Percentiles rank a stretch among this genome's conserved stretches.
Evolutionary conservation across 2,329 filamentous ascomycete genomes (phyloP).

Genomic region (Sporothrix pseudoabietina): DNA sequence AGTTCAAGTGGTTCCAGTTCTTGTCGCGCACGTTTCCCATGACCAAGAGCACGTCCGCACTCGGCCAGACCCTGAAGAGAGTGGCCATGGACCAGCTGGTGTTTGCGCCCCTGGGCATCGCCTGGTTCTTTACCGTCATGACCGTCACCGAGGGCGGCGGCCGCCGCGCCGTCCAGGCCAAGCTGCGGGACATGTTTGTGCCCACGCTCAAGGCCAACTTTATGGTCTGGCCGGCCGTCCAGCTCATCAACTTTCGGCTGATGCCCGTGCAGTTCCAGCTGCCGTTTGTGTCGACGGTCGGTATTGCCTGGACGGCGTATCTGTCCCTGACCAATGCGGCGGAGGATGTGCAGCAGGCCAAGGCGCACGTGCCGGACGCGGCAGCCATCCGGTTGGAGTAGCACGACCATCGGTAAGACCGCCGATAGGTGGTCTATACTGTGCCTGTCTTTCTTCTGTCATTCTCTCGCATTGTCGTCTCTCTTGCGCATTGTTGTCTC

Average conservation of each 20-base stretch:
- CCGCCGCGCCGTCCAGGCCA: slow-evolving; percentile 73
- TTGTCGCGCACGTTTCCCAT: slow-evolving; percentile 81
- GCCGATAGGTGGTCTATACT: neutral
- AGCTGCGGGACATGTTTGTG: slow-evolving; percentile 91
- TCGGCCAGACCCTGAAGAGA: slow-evolving; percentile 80
- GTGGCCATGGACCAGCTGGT: slow-evolving; percentile 91
- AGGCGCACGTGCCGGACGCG: slow-evolving; percentile 40
- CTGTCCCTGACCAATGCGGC: slow-evolving; percentile 87
- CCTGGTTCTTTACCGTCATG: slow-evolving; percentile 93
- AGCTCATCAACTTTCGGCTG: slow-evolving; percentile 93
- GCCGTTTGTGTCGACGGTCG: slow-evolving; percentile 91
- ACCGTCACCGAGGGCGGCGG: slow-evolving; percentile 92
- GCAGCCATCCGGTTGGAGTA: slow-evolving; percentile 45
- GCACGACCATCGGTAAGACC: too few relatives aligned
- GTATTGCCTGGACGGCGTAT: slow-evolving; percentile 98
- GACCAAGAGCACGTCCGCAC: slow-evolving; percentile 70
- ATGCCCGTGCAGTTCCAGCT: slow-evolving; percentile 97
- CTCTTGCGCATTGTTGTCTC: too few relatives aligned
- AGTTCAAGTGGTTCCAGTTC: slow-evolving; percentile 95
- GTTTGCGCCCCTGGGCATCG: slow-evolving; percentile 78
- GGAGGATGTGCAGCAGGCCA: slow-evolving; percentile 60
- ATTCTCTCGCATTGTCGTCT: neutral
- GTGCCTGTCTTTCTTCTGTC: neutral
- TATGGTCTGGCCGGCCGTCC: slow-evolving; percentile 90
- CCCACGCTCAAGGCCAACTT: slow-evolving; percentile 96